phyloP scores from a whole-genome alignment of 2,329 filamentous ascomycete genomes.

The Cladobotryum protrusum region DNA sequence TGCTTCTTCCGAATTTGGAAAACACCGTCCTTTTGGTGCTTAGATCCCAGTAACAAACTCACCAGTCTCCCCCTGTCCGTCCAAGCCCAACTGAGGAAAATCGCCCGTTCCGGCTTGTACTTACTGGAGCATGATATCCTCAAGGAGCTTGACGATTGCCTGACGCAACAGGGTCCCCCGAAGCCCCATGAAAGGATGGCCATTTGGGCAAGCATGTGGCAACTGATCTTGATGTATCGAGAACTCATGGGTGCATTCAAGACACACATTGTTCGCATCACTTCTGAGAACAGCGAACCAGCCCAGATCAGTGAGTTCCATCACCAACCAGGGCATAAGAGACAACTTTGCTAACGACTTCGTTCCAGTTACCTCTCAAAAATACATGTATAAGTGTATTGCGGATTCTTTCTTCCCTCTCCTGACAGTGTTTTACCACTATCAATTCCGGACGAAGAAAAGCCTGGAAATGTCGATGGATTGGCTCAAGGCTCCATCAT shows the following conservation, averaged over 20 bases:
- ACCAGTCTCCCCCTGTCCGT: constrained; percentile 33
- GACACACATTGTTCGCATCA: constrained; percentile 21
- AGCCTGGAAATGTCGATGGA: constrained; percentile 33
- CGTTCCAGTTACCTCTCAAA: constrained; percentile 14
- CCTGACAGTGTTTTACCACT: constrained; percentile 34
- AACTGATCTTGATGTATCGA: constrained; percentile 43
- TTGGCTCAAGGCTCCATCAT: constrained; percentile 28
- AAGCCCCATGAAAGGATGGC: constrained; percentile 35
- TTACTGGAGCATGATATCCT: constrained; percentile 34
- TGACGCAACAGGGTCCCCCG: constrained; percentile 33
- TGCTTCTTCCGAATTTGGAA: constrained; percentile 47
- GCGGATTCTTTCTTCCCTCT: constrained; percentile 32
- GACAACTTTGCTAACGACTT: neutral
- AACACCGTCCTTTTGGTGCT: constrained; percentile 36
- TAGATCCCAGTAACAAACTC: constrained; percentile 31
- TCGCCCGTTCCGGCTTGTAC: constrained; percentile 32
- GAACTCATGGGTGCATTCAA: constrained; percentile 32
- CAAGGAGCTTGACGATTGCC: constrained; percentile 33
- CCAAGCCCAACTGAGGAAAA: constrained; percentile 34
- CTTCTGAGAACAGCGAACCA: constrained; percentile 17
- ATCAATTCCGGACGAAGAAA: constrained; percentile 36
- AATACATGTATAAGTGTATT: constrained; percentile 22
- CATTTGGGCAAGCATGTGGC: constrained; percentile 45
- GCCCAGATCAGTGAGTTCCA: constrained; percentile 13
- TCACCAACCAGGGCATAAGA: too few relatives aligned